Evolutionary conservation across 139 green algal genomes (phyloP).

Genomic region (Closterium sp.): DNA sequence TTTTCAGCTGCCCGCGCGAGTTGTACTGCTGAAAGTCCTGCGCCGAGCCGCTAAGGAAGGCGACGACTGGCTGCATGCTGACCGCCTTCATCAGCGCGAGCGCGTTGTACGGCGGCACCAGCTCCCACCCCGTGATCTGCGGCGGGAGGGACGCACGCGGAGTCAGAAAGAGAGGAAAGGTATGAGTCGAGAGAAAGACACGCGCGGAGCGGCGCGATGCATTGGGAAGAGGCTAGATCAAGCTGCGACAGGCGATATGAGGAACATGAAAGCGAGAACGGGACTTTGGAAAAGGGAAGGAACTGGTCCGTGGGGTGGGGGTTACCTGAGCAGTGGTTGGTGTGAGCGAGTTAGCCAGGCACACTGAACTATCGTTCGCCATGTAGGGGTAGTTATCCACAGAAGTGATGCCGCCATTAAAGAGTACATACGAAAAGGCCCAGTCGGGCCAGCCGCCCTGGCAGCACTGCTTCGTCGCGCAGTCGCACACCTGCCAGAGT

Average conservation of each 20-base stretch:
- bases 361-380: constrained; percentile 39
- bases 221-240: no score
- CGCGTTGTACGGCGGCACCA: constrained; percentile 72
- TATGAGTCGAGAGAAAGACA: no score
- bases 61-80: constrained; percentile 79
- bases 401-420: constrained; percentile 86
- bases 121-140: constrained; percentile 77
- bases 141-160: constrained; percentile 19
- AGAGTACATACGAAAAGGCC: constrained; percentile 83
- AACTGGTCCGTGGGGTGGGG: no score
- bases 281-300: no score
- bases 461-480: constrained; percentile 61
- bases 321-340: background rate
- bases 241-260: no score
- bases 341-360: background rate
- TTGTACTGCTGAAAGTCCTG: constrained; percentile 9
- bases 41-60: constrained; percentile 83
- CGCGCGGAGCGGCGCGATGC: no score
- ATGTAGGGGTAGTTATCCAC: constrained; percentile 86
- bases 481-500: constrained; percentile 32
- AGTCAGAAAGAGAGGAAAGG: no score
- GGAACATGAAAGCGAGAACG: no score
- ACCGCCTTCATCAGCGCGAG: constrained; percentile 64
- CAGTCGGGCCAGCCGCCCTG: constrained; percentile 92
- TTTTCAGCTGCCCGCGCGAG: background rate